phyloP scores from a whole-genome alignment of 2,329 filamentous ascomycete genomes.

The Aspergillus spinulosporus region DNA sequence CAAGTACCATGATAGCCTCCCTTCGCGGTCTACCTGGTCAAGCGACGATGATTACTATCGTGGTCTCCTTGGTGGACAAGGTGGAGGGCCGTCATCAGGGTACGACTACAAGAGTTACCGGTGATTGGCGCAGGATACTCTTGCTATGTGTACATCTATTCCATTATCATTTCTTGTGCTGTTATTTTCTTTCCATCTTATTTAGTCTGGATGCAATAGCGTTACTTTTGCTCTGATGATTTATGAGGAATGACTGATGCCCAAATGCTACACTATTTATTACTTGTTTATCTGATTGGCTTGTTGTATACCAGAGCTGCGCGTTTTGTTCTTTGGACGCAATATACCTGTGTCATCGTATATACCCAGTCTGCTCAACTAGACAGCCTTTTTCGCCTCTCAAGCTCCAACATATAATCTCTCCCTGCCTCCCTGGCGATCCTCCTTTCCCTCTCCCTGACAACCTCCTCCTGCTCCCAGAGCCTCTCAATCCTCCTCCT shows the following conservation, averaged over 20 bases:
- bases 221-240: slow-evolving; percentile 7
- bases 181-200: neutral
- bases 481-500: slow-evolving; percentile 33
- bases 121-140: slow-evolving; percentile 15
- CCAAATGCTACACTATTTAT: slow-evolving; percentile 4
- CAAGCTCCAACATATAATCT: slow-evolving; percentile 26
- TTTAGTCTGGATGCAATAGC: slow-evolving; percentile 1
- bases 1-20: slow-evolving; percentile 28
- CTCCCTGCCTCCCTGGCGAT: slow-evolving; percentile 33
- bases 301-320: neutral
- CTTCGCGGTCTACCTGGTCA: slow-evolving; percentile 30
- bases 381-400: slow-evolving; percentile 12
- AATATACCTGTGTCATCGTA: neutral
- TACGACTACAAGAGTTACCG: slow-evolving; percentile 34
- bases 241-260: slow-evolving; percentile 12
- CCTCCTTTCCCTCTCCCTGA: slow-evolving; percentile 37
- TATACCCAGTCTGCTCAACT: neutral
- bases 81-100: slow-evolving; percentile 24
- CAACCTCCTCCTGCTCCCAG: slow-evolving; percentile 44
- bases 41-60: slow-evolving; percentile 45
- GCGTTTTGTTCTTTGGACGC: neutral
- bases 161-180: slow-evolving; percentile 8
- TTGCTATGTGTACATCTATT: slow-evolving; percentile 7
- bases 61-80: slow-evolving; percentile 33
- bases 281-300: neutral